phyloP scores from a whole-genome alignment of 2,329 filamentous ascomycete genomes.

The Plectosphaerella sp. region DNA sequence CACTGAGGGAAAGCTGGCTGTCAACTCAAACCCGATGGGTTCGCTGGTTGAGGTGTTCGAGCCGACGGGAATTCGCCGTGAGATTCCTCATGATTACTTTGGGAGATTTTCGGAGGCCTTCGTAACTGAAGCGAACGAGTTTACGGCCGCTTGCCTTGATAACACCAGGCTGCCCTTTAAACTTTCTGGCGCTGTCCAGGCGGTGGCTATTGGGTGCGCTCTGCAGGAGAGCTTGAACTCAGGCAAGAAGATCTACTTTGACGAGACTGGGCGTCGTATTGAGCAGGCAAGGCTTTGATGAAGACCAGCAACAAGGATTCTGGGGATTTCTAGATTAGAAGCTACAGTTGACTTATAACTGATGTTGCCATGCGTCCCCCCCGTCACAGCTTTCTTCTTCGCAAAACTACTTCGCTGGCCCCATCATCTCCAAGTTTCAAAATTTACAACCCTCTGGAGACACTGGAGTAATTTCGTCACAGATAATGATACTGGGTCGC shows the following conservation, averaged over 20 bases:
- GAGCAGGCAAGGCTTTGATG: constrained; percentile 30
- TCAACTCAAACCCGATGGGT: constrained; percentile 54
- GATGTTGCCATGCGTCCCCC: too few relatives aligned
- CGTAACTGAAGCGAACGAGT: constrained; percentile 60
- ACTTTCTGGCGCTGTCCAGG: constrained; percentile 51
- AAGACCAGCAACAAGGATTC: background rate
- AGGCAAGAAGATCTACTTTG: constrained; percentile 54
- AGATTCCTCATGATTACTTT: constrained; percentile 60
- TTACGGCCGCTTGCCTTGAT: constrained; percentile 55
- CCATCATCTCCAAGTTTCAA: too few relatives aligned
- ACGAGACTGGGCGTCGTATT: constrained; percentile 42
- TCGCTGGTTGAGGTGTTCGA: constrained; percentile 54
- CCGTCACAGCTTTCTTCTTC: too few relatives aligned
- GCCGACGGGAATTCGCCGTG: constrained; percentile 46
- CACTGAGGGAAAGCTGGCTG: constrained; percentile 57
- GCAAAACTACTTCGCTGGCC: too few relatives aligned
- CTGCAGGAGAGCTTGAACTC: constrained; percentile 52
- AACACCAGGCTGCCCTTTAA: constrained; percentile 50
- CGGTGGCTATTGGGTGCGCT: constrained; percentile 56
- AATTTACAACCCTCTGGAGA: too few relatives aligned
- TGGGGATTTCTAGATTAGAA: too few relatives aligned
- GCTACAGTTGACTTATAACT: too few relatives aligned
- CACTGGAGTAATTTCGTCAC: too few relatives aligned
- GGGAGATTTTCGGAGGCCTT: constrained; percentile 60
- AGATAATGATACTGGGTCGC: too few relatives aligned